A percentile compares a stretch with the other conserved stretches of the same genome.
Evolutionary conservation across 148 eudicot species (phyloP).

Genomic region (Agrostemma githago): DNA sequence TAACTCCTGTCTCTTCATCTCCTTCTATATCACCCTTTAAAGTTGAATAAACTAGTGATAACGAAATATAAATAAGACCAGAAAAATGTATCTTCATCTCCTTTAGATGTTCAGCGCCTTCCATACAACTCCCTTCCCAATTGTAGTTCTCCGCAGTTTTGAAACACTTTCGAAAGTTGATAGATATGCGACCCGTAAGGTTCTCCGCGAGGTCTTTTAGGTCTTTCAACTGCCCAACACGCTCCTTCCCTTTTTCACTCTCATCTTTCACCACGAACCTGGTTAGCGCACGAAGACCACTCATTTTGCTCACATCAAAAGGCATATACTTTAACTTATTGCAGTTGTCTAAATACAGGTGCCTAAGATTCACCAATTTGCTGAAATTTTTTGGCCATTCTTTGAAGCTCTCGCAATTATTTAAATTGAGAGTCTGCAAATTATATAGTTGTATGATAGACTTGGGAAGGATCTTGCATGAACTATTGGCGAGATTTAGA

Average conservation of each 20-base stretch:
- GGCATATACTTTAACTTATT: slow-evolving; percentile 11
- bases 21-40: no score
- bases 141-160: neutral
- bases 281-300: neutral
- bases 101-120: slow-evolving; percentile 7
- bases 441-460: slow-evolving; percentile 9
- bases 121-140: slow-evolving; percentile 3
- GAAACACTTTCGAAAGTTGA: neutral
- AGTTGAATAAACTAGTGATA: neutral
- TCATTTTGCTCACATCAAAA: slow-evolving; percentile 10
- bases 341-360: neutral
- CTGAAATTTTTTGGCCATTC: slow-evolving; percentile 1
- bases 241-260: neutral
- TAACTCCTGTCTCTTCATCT: neutral
- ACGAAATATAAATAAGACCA: neutral
- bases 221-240: slow-evolving; percentile 6
- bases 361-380: slow-evolving; percentile 6
- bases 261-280: neutral
- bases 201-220: slow-evolving; percentile 4
- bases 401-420: neutral
- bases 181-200: neutral
- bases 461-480: neutral
- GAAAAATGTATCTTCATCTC: neutral
- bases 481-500: slow-evolving; percentile 13
- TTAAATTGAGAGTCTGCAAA: slow-evolving; percentile 11